Percentiles rank a stretch among this genome's conserved stretches.
phyloP scores from a whole-genome alignment of 1,284 basidiomycete genomes.

The Baeospora myosura region DNA sequence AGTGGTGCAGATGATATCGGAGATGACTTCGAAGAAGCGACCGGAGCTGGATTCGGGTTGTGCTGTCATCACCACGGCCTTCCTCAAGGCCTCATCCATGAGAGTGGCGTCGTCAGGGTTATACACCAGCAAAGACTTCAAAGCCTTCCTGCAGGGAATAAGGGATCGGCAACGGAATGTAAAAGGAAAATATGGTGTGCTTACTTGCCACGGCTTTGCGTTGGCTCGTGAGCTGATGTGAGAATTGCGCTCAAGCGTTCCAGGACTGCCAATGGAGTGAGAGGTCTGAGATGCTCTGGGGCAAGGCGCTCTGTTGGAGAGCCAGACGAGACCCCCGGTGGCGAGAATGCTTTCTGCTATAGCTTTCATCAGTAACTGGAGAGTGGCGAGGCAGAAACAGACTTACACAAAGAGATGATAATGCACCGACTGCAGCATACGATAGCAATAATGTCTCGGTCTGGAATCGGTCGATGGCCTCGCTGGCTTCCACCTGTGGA shows the following conservation, averaged over 20 bases:
- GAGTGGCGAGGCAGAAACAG: constrained; percentile 3
- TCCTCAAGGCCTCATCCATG: constrained; percentile 62
- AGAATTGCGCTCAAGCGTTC: constrained; percentile 65
- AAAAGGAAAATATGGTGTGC: constrained; percentile 23
- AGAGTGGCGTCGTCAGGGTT: constrained; percentile 57
- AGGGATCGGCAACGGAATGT: constrained; percentile 9
- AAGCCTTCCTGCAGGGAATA: constrained; percentile 54
- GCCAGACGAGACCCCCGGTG: constrained; percentile 48
- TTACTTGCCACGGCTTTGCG: constrained; percentile 57
- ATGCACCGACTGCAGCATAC: constrained; percentile 72
- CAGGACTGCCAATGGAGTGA: constrained; percentile 46
- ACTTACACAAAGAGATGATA: constrained; percentile 83
- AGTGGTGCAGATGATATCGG: constrained; percentile 61
- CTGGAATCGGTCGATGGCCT: constrained; percentile 64
- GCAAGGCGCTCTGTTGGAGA: constrained; percentile 55
- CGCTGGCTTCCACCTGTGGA: constrained; percentile 38
- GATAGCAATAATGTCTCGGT: constrained; percentile 70
- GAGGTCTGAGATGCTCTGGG: constrained; percentile 43
- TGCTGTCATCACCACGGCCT: constrained; percentile 61
- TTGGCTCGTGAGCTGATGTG: constrained; percentile 44
- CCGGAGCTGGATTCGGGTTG: constrained; percentile 45
- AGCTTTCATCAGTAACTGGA: constrained; percentile 4
- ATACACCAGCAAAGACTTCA: constrained; percentile 64
- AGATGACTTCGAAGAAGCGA: constrained; percentile 76
- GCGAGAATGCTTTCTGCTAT: constrained; percentile 69